Conservation (phyloP, 352 stramenopile species). For the Phytophthora colocasiae region DNA sequence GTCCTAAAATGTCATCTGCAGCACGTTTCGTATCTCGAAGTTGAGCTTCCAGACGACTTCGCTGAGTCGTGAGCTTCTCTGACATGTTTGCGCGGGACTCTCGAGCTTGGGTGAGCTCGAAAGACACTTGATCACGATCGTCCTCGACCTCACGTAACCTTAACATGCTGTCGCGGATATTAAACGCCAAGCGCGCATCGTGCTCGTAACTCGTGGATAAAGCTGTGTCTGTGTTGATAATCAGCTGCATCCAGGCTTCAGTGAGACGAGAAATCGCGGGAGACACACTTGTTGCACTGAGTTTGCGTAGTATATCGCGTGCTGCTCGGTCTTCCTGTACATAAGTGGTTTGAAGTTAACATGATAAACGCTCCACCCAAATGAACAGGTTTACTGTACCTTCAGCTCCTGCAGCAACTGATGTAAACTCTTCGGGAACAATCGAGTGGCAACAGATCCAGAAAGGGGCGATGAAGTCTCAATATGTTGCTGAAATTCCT, state of each 20-base stretch:
- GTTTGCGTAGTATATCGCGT: conserved; percentile 48
- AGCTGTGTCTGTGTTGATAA: conserved; percentile 45
- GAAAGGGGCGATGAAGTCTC: conserved; percentile 17
- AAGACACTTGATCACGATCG: conserved; percentile 64
- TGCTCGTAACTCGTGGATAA: conserved; percentile 66
- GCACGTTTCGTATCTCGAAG: conserved; percentile 51
- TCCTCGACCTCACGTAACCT: conserved; percentile 70
- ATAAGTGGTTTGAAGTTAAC: background rate
- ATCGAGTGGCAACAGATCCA: conserved; percentile 18
- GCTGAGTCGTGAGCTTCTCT: conserved; percentile 41
- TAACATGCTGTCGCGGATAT: conserved; percentile 55
- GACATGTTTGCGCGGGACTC: conserved; percentile 40
- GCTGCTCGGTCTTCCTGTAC: conserved; percentile 48
- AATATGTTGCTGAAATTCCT: conserved; percentile 14
- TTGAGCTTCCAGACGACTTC: conserved; percentile 50
- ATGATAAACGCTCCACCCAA: background rate
- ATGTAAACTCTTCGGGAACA: conserved; percentile 47
- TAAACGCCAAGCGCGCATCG: conserved; percentile 41
- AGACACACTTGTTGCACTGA: conserved; percentile 51
- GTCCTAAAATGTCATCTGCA: conserved; percentile 44
- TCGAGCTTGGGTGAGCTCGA: conserved; percentile 57
- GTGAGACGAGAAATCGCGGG: conserved; percentile 42
- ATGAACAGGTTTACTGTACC: conserved; percentile 13
- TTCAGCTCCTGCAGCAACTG: conserved; percentile 30
- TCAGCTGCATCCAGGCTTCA: conserved; percentile 48